Evolutionary conservation across 192 early-diverging fungal species (phyloP).

Genomic region (Rhizophagus sp.): DNA sequence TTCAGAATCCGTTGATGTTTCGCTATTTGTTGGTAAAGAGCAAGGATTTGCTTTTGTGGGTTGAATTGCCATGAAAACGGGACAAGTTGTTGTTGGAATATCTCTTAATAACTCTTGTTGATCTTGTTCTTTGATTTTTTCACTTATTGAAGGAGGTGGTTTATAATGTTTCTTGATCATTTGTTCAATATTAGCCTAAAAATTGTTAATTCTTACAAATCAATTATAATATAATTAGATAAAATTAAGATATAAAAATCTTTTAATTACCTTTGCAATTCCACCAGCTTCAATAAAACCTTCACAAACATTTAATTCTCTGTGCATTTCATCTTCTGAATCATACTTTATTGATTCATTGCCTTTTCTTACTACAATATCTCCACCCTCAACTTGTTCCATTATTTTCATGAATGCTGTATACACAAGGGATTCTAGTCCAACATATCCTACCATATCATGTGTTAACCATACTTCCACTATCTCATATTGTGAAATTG

Average conservation of each 20-base stretch:
- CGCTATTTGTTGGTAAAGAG: slow-evolving; percentile 18
- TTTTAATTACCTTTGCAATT: slow-evolving; percentile 47
- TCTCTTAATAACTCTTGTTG: slow-evolving; percentile 23
- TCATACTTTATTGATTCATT: slow-evolving; percentile 35
- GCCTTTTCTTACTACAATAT: slow-evolving; percentile 54
- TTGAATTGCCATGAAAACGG: slow-evolving; percentile 64
- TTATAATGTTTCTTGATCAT: slow-evolving; percentile 52
- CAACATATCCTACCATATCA: slow-evolving; percentile 57
- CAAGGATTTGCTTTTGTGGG: slow-evolving; percentile 45
- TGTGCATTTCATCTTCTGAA: slow-evolving; percentile 32
- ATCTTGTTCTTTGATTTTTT: slow-evolving; percentile 23
- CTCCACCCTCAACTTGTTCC: slow-evolving; percentile 62
- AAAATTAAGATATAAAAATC: neutral
- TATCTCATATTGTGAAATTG: slow-evolving; percentile 60
- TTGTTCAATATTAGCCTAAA: slow-evolving; percentile 59
- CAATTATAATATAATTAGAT: neutral
- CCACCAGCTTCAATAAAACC: slow-evolving; percentile 55
- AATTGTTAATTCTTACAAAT: neutral
- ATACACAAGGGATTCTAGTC: slow-evolving; percentile 55
- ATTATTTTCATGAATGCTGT: slow-evolving; percentile 56
- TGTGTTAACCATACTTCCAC: slow-evolving; percentile 62
- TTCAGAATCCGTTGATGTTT: slow-evolving; percentile 24
- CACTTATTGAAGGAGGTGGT: slow-evolving; percentile 31
- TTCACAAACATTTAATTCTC: slow-evolving; percentile 60
- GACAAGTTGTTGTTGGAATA: slow-evolving; percentile 47